Base-by-base conservation (phyloP, 2,329 filamentous ascomycete genomes). In the Teratosphaeria viscida region DNA sequence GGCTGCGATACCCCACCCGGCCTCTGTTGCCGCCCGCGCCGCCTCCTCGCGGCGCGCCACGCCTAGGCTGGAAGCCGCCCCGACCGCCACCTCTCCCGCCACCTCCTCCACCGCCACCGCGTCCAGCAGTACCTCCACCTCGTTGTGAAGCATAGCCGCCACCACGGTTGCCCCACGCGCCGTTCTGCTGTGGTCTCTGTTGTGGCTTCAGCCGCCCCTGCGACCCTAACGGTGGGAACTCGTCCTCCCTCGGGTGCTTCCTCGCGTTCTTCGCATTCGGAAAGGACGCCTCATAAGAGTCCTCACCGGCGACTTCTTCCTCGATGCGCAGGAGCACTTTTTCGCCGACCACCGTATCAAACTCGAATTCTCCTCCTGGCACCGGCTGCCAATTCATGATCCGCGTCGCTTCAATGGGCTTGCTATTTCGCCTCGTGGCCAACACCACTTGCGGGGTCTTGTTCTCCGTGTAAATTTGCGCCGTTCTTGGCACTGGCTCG, bases 301-400 rank as follows among this genome's bases (percentile, higher is more conserved):
- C 83, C 67, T 88, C 85, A 27, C 76, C 73, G 2, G 77, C 75
- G 56, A 85, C 73, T 76, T 92, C 89, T 57, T 85, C 79, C 72
- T 96, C 90, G 54, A 97, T 86, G 1, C 88, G 83, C 57, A 97
- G 75, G 63, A 94, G 80, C 16, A 90, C 84, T 76, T 95, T 96
- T 75, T 97, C 92, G 19, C 88, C 88, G 1, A 97, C 89, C 0
- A 84, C 85, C 0, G 88, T 91, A 63, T 95, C 89, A 67, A 97
- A 91, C 5, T 85, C 81, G 68, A 92, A 85, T 0, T 85, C 81
- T 5, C 82, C 77, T 55, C 29, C 27, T 0, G 87, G 76, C 3
- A 95, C 80, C 4, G 89, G 85, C 63, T 89, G 83, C 94, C 92
- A 97, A 64, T 88, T 86, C 58, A 85, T 83, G 60, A 97, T 96